Percentiles rank a stretch among this genome's conserved stretches.
Conservation (phyloP, 2,329 filamentous ascomycete genomes). For the Colletotrichum orchidophilum region DNA sequence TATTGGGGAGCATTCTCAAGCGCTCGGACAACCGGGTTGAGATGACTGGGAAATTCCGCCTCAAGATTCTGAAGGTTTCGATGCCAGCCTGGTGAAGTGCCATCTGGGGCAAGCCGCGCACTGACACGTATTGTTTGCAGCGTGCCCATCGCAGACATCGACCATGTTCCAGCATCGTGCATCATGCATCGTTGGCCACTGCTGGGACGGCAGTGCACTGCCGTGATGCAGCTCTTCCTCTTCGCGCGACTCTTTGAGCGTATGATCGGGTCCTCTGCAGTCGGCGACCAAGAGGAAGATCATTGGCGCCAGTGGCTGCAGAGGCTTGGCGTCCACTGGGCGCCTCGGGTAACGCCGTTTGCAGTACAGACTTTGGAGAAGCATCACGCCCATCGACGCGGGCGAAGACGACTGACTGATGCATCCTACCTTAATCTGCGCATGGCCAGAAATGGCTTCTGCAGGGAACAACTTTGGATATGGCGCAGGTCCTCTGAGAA, state of each 20-base stretch:
- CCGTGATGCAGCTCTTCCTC: not conserved
- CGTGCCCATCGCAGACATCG: not conserved
- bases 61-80: not conserved
- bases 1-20: not conserved
- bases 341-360: slow-evolving; percentile 5
- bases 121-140: slow-evolving; percentile 1
- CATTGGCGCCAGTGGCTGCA: not conserved
- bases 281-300: not conserved
- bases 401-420: not conserved
- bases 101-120: not conserved
- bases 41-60: not conserved
- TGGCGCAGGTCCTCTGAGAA: not conserved
- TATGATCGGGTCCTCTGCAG: not conserved
- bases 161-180: not conserved
- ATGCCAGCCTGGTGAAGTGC: not conserved
- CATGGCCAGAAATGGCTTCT: not conserved
- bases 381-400: not conserved
- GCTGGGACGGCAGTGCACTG: not conserved
- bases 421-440: not conserved
- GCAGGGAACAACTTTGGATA: not conserved
- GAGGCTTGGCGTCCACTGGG: not conserved
- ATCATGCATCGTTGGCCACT: not conserved
- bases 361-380: not conserved
- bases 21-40: not conserved
- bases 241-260: not conserved